These are phyloP conservation scores for Trifolium subterraneum DNA, from an alignment of 306 rosid species.

Conservation along the genomic window DNA sequence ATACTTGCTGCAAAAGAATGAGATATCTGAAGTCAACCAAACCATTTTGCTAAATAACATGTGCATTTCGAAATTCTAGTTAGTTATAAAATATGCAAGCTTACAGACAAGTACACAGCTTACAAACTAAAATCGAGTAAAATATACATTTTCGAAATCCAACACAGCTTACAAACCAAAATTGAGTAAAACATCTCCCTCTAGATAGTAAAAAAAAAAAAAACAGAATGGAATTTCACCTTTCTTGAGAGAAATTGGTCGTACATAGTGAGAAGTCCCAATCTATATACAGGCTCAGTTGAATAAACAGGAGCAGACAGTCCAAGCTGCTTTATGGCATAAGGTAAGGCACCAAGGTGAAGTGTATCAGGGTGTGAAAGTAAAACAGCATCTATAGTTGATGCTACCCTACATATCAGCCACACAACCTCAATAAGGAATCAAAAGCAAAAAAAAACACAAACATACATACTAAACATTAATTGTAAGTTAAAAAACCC, in stretches of 20 bases:
- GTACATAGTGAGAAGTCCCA: slow-evolving; percentile 96
- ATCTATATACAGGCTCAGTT: slow-evolving; percentile 86
- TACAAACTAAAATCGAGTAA: too few relatives aligned
- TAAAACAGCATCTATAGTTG: slow-evolving; percentile 83
- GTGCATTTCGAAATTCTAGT: slow-evolving; percentile 19
- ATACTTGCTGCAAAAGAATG: slow-evolving; percentile 81
- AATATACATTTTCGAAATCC: too few relatives aligned
- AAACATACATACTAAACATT: slow-evolving; percentile 5
- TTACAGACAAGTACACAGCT: neutral
- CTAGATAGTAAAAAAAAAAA: neutral
- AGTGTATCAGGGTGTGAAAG: slow-evolving; percentile 89
- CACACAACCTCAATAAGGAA: slow-evolving; percentile 34
- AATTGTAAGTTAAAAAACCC: too few relatives aligned
- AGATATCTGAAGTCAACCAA: slow-evolving; percentile 27
- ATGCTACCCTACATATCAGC: slow-evolving; percentile 67
- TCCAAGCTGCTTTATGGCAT: slow-evolving; percentile 84
- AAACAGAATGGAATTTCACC: slow-evolving; percentile 53
- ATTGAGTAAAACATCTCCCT: too few relatives aligned
- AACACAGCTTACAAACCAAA: too few relatives aligned
- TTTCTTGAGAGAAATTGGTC: slow-evolving; percentile 86
- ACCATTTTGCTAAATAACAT: slow-evolving; percentile 22
- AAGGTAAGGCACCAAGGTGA: slow-evolving; percentile 94
- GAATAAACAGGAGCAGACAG: slow-evolving; percentile 81
- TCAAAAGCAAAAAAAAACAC: slow-evolving; percentile 20
- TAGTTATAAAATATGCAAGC: slow-evolving; percentile 3